A percentile compares a stretch with the other conserved stretches of the same genome.
phyloP scores from a whole-genome alignment of 1,139 yeast species.

The Suhomyces taliae region DNA sequence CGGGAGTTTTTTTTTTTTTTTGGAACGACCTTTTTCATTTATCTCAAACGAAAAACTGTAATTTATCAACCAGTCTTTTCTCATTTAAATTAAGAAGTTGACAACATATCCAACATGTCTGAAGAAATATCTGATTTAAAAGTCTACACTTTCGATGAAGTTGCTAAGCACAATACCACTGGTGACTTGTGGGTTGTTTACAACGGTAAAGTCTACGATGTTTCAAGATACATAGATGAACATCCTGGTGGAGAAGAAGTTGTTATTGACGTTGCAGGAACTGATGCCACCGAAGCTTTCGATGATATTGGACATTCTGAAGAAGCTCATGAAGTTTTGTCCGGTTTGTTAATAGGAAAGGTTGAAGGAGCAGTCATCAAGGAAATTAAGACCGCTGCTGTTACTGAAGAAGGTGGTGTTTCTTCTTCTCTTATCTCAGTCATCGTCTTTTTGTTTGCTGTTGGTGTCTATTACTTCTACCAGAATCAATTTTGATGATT shows the following conservation, averaged over 20 bases:
- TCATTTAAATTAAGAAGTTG: neutral
- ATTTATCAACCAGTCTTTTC: conserved; percentile 2
- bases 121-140: conserved; percentile 23
- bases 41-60: conserved; percentile 2
- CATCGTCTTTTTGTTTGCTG: conserved; percentile 15
- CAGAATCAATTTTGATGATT: conserved; percentile 10
- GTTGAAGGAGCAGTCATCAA: conserved; percentile 46
- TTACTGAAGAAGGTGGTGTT: conserved; percentile 27
- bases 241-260: conserved; percentile 99
- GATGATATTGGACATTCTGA: conserved; percentile 98
- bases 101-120: conserved; percentile 7
- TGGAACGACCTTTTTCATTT: neutral
- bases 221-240: conserved; percentile 82
- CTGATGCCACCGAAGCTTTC: conserved; percentile 91
- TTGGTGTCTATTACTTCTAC: conserved; percentile 18
- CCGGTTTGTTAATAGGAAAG: conserved; percentile 66
- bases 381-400: conserved; percentile 24
- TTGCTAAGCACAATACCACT: conserved; percentile 70
- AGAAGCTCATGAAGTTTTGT: conserved; percentile 81
- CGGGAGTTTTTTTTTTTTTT: neutral
- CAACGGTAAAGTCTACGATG: conserved; percentile 88
- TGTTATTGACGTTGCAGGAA: conserved; percentile 84
- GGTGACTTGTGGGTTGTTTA: conserved; percentile 90
- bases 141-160: conserved; percentile 55
- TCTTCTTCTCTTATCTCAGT: conserved; percentile 30